phyloP scores from a whole-genome alignment of 192 early-diverging fungal species.

The Coemansia sp. region DNA sequence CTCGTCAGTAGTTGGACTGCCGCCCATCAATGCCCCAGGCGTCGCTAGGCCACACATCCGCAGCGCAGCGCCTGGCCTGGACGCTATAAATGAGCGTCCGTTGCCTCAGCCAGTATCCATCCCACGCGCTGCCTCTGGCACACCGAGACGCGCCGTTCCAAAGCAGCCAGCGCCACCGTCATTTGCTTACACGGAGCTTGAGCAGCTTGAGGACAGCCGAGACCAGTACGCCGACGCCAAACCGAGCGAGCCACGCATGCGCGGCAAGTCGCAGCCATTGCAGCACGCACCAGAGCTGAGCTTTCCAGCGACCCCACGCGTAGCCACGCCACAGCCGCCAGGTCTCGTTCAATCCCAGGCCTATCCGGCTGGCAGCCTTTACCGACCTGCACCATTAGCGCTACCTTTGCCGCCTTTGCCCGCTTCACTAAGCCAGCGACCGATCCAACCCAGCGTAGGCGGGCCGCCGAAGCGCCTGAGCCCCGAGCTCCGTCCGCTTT shows the following conservation, averaged over 20 bases:
- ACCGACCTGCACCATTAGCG: background rate
- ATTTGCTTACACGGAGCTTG: background rate
- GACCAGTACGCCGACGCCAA: background rate
- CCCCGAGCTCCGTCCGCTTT: slow-evolving; percentile 20
- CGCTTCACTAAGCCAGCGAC: background rate
- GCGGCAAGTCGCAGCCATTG: slow-evolving; percentile 41
- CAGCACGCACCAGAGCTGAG: slow-evolving; percentile 12
- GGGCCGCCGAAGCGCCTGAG: slow-evolving; percentile 8
- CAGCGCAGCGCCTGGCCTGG: slow-evolving; percentile 27
- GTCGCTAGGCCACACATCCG: slow-evolving; percentile 19
- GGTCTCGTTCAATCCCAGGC: background rate
- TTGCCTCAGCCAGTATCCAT: slow-evolving; percentile 32
- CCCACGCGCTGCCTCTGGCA: background rate
- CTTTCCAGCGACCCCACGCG: slow-evolving; percentile 6
- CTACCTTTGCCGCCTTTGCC: background rate
- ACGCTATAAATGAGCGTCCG: slow-evolving; percentile 18
- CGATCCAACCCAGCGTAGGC: background rate
- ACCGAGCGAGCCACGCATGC: slow-evolving; percentile 6
- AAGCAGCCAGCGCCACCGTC: background rate
- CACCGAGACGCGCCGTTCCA: background rate
- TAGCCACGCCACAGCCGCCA: slow-evolving; percentile 26
- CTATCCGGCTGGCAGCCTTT: background rate
- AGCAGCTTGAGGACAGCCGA: background rate
- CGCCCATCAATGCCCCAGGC: background rate
- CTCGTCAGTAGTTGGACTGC: background rate